phyloP scores from a whole-genome alignment of 2,329 filamentous ascomycete species.

The Plectosphaerella plurivora region DNA sequence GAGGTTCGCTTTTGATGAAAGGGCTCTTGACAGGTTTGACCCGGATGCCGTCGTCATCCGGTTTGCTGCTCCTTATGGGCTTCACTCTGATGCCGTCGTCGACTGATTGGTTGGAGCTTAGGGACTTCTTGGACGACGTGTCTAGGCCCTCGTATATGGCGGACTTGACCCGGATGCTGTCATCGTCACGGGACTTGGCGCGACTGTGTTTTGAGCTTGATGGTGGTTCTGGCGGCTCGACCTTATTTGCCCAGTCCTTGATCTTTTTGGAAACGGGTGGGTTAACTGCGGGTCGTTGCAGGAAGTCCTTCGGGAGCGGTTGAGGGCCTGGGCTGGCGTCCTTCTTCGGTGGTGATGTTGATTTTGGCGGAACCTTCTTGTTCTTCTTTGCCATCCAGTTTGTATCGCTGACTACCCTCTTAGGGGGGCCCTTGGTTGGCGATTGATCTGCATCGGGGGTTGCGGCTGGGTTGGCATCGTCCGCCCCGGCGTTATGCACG shows the following conservation, averaged over 20 bases:
- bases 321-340: slow-evolving; percentile 24
- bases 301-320: slow-evolving; percentile 56
- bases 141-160: background rate
- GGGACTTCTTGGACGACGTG: background rate
- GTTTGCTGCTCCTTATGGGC: slow-evolving; percentile 27
- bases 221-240: slow-evolving; percentile 42
- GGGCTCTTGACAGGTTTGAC: slow-evolving; percentile 17
- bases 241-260: slow-evolving; percentile 55
- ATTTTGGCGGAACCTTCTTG: slow-evolving; percentile 41
- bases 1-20: slow-evolving; percentile 1
- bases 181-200: slow-evolving; percentile 26
- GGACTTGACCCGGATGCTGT: slow-evolving; percentile 21
- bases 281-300: slow-evolving; percentile 47
- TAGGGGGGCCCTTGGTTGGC: slow-evolving; percentile 58
- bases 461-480: slow-evolving; percentile 13
- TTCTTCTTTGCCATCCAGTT: slow-evolving; percentile 71
- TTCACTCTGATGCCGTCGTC: slow-evolving; percentile 41
- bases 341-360: slow-evolving; percentile 30
- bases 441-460: slow-evolving; percentile 13
- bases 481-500: slow-evolving; percentile 25
- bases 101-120: slow-evolving; percentile 23
- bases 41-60: slow-evolving; percentile 27
- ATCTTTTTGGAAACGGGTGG: slow-evolving; percentile 56
- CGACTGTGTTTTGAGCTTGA: slow-evolving; percentile 29
- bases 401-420: slow-evolving; percentile 86